Evolutionary conservation across 352 stramenopile species (phyloP), one percentile per base, ranked within the genome.

Genomic region (Globisporangium paddicum): DNA sequence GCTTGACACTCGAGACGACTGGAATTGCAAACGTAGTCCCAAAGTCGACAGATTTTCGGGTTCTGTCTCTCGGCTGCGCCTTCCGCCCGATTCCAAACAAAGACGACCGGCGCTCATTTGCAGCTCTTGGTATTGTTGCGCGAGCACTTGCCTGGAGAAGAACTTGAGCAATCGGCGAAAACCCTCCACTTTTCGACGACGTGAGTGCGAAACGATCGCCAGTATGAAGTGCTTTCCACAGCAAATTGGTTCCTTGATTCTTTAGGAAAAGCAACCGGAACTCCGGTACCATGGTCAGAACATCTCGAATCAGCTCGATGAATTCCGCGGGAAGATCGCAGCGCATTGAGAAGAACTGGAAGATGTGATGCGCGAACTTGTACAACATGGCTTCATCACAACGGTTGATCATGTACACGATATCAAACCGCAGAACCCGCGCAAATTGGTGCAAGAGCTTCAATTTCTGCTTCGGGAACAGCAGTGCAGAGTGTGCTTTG

Each of bases 191-290:
- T 3, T 47, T 46, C 3, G 44, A 18, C 2, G 51, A 16, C 3
- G 35, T 44, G 45, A 62, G 46, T 30, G 51, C 45, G 35, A 53
- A 66, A 19, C 49, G 62, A 18, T 72, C 60, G 25, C 62, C 64
- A 6, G 63, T 75, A 25, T 79, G 70, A 37, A 81, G 57, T 10
- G 70, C 74, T n/a, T 67, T 83, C 79, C 79, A 89, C 9, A 89
- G 61, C 25, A 74, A 32, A 4, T 34, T 55, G 8, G 56, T 53
- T 13, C 76, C 75, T 42, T 84, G 66, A 11, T 78, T 71, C 51
- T 69, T 73, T 14, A 81, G 28, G 41, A 89, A 86, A 7, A 82
- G 62, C 6, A 53, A 47, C 10, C 68, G 62, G 32, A 89, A 89
- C 11, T 66, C 46, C 0, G 63, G 63, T 25, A 54, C 68, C 21